phyloP scores from a whole-genome alignment of 192 early-diverging fungal species.

The Coemansia sp. region DNA sequence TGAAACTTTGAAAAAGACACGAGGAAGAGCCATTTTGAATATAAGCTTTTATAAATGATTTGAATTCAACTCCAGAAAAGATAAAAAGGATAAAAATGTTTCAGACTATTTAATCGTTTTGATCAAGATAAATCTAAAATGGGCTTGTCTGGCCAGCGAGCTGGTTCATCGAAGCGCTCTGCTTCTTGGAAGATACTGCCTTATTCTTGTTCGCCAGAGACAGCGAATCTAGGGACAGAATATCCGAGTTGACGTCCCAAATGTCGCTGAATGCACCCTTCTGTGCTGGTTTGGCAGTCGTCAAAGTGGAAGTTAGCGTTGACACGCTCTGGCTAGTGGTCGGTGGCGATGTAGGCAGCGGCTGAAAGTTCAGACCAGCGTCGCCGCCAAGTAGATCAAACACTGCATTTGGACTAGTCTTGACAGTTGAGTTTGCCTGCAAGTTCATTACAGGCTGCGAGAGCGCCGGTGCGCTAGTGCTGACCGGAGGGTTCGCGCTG shows the following conservation, averaged over 20 bases:
- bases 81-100: neutral
- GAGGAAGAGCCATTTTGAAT: neutral
- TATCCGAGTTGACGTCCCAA: conserved; percentile 66
- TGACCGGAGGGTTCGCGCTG: conserved; percentile 4
- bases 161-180: conserved; percentile 45
- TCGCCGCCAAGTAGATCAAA: conserved; percentile 39
- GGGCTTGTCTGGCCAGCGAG: conserved; percentile 23
- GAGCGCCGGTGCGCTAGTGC: conserved; percentile 9
- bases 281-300: conserved; percentile 11
- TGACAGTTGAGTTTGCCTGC: conserved; percentile 7
- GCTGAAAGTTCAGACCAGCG: conserved; percentile 24
- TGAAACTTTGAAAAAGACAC: conserved; percentile 55
- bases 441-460: conserved; percentile 17
- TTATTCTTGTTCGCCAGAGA: conserved; percentile 57
- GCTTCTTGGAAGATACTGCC: conserved; percentile 6
- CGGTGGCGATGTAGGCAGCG: conserved; percentile 22
- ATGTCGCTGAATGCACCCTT: conserved; percentile 60
- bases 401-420: conserved; percentile 3
- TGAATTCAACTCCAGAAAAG: neutral
- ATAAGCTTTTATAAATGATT: neutral
- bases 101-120: neutral
- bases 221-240: conserved; percentile 73
- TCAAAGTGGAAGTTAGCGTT: conserved; percentile 1
- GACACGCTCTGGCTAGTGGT: conserved; percentile 9
- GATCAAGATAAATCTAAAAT: conserved; percentile 1